These are phyloP conservation scores for Neoscytalidium dimidiatum DNA, from an alignment of 2,329 filamentous ascomycete genomes.

Conservation along the genomic window DNA sequence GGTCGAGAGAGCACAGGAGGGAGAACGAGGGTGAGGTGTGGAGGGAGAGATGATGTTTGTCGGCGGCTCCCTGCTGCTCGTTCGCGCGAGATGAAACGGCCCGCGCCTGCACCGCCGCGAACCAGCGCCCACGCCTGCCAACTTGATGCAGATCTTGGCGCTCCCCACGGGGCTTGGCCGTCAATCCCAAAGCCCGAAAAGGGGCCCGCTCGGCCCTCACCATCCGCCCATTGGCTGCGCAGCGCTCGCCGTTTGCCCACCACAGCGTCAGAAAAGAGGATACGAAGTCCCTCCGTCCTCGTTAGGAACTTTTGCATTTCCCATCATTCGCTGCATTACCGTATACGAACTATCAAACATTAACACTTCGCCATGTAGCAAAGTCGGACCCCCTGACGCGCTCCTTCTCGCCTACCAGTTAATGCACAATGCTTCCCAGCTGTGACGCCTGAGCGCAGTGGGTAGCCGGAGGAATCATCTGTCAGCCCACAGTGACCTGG, in stretches of 20 bases:
- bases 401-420: background rate
- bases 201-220: background rate
- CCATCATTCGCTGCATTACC: background rate
- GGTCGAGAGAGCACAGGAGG: background rate
- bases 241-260: background rate
- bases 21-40: background rate
- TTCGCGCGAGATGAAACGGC: slow-evolving; percentile 3
- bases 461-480: too few species aligned
- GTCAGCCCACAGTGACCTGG: too few species aligned
- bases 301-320: background rate
- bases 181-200: background rate
- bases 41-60: background rate
- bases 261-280: too few species aligned
- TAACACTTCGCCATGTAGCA: background rate
- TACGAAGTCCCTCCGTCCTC: background rate
- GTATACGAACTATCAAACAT: background rate
- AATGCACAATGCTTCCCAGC: background rate
- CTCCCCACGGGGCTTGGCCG: slow-evolving; percentile 1
- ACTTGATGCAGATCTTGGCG: slow-evolving; percentile 11
- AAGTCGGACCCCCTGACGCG: background rate
- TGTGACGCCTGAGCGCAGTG: background rate
- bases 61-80: background rate
- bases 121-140: background rate
- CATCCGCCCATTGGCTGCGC: background rate
- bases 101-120: background rate